A percentile compares a stretch with the other conserved stretches of the same genome.
Conservation (phyloP, 495 filamentous ascomycete species). For the Xylaria palmicola region DNA sequence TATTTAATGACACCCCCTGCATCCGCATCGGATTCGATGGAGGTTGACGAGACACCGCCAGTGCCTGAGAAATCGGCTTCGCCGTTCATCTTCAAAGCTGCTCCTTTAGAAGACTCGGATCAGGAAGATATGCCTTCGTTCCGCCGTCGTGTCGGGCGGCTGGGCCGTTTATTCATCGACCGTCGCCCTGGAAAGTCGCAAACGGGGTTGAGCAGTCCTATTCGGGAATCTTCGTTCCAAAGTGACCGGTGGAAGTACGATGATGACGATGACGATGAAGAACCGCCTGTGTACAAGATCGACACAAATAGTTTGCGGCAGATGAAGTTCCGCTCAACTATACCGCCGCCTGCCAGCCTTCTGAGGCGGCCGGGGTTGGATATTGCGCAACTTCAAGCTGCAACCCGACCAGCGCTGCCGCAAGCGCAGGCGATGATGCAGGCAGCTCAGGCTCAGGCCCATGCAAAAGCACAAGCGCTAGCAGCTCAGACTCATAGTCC, state of each 20-base stretch:
- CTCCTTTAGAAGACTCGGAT: conserved; percentile 28
- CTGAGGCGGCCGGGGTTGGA: conserved; percentile 26
- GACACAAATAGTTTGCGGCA: conserved; percentile 70
- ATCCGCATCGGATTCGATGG: conserved; percentile 61
- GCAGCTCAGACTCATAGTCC: conserved; percentile 8
- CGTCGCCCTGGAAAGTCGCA: conserved; percentile 45
- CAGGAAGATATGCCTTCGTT: conserved; percentile 53
- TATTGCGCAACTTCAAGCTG: conserved; percentile 18
- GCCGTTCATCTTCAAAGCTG: conserved; percentile 34
- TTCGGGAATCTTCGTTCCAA: conserved; percentile 50
- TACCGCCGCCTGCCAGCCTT: conserved; percentile 50
- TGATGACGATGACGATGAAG: conserved; percentile 68
- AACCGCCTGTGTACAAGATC: conserved; percentile 61
- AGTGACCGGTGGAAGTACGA: conserved; percentile 84
- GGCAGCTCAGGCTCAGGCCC: conserved; percentile 27
- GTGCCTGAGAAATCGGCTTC: conserved; percentile 36
- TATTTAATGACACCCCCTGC: conserved; percentile 86
- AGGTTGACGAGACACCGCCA: conserved; percentile 45
- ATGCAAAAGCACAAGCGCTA: conserved; percentile 36
- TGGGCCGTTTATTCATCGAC: conserved; percentile 79
- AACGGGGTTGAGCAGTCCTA: conserved; percentile 49
- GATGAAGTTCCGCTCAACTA: conserved; percentile 70
- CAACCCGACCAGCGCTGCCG: conserved; percentile 25
- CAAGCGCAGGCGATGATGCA: conserved; percentile 23
- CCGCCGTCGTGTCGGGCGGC: conserved; percentile 69